These are phyloP conservation scores for Penicillium vulpinum DNA, from an alignment of 2,329 filamentous ascomycete species.

Conservation along the genomic window DNA sequence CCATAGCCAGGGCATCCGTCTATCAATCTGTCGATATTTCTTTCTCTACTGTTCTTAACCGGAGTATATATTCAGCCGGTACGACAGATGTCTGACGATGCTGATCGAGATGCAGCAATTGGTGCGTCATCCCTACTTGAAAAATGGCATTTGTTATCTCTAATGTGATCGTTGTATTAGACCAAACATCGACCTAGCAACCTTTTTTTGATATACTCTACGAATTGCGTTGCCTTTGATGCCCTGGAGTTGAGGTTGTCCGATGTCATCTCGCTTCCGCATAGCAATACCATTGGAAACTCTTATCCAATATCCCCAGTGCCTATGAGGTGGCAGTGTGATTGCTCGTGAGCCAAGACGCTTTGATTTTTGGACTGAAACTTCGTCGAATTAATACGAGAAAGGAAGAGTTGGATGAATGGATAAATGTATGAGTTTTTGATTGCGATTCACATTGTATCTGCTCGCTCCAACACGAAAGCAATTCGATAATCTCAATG, in stretches of 20 bases:
- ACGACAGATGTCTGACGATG: background rate
- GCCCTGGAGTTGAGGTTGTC: fast-evolving
- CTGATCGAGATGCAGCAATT: background rate
- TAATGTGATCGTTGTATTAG: background rate
- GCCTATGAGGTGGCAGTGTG: background rate
- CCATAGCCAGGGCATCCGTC: background rate
- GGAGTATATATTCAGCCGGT: background rate
- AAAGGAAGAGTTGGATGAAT: background rate
- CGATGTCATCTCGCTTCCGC: background rate
- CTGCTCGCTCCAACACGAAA: background rate
- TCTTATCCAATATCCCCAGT: no score
- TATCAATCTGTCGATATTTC: background rate
- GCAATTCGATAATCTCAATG: background rate
- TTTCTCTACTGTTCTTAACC: background rate
- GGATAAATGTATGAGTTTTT: no score
- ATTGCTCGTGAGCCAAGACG: background rate
- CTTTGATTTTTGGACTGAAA: background rate
- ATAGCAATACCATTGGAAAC: background rate
- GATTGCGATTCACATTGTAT: background rate
- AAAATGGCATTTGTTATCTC: background rate
- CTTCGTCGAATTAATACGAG: no score
- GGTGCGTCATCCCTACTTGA: background rate
- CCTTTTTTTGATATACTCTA: background rate
- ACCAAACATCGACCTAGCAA: background rate
- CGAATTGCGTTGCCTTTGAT: background rate